A percentile compares a stretch with the other conserved stretches of the same genome.
Conservation (phyloP, 2,329 filamentous ascomycete genomes). For the Phialophora chinensis region DNA sequence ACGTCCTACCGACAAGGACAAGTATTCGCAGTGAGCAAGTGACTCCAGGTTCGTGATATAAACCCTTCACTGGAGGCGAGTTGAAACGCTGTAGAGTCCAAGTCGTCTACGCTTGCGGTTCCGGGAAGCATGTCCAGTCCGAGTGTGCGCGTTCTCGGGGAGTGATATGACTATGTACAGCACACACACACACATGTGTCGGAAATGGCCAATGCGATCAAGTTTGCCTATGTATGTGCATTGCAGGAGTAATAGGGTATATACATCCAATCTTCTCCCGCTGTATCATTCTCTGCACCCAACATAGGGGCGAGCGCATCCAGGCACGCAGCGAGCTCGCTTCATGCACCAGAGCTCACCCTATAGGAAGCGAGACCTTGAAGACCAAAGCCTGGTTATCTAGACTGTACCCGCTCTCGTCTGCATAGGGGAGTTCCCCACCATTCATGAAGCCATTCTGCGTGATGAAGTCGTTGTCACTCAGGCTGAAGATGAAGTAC, state of each 20-base stretch:
- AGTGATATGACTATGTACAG: too few species aligned
- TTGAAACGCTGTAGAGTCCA: background rate
- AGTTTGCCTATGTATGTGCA: background rate
- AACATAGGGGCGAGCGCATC: too few species aligned
- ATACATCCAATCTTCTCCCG: background rate
- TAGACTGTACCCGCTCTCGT: slow-evolving; percentile 63
- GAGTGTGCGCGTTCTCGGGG: background rate
- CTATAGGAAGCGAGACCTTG: slow-evolving; percentile 49
- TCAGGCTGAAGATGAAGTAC: slow-evolving; percentile 71
- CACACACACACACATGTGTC: too few species aligned
- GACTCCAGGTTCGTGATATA: background rate
- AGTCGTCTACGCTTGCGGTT: background rate
- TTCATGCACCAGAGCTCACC: background rate
- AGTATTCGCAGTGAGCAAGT: background rate
- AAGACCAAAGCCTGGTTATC: slow-evolving; percentile 70
- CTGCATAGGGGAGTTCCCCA: slow-evolving; percentile 62
- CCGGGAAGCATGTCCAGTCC: background rate
- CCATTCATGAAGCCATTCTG: slow-evolving; percentile 67
- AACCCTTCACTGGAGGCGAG: background rate
- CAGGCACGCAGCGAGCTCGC: background rate
- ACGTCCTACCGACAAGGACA: too few species aligned
- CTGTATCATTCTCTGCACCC: background rate
- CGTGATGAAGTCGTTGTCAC: slow-evolving; percentile 77
- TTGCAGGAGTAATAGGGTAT: background rate
- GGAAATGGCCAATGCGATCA: background rate